Base-by-base conservation (phyloP, 768 basidiomycete species). In the Suillus placidus region DNA sequence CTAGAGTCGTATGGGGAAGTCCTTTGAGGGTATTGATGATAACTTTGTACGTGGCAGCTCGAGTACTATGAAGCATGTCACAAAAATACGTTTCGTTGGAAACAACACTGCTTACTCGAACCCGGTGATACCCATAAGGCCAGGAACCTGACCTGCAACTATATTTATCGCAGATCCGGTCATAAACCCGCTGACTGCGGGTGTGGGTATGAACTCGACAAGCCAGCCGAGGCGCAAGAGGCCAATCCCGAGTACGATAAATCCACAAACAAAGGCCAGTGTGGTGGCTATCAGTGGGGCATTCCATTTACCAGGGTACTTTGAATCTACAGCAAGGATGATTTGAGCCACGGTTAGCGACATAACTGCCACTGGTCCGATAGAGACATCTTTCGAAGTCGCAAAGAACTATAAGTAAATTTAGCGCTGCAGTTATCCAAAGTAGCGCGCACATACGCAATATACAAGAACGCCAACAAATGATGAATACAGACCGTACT, bases 311-410 rank as follows among this genome's bases (percentile, higher is more conserved):
- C 78, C 79, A 1, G 86, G 89, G 70, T 88, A 79, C 12, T 75
- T 71, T 0, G 80, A 71, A 52, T 90, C 72, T 61, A 97, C 87
- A 42, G 84, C 77, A 16, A 83, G 80, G 73, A 98, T 92, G 68
- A 98, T 88, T 74, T 93, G 88, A 9, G 93, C 85, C 20, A 89
- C 87, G 23, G 92, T 91, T 60, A 97, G 84, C 2, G 94, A 96
- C 95, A 99, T 97, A 74, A 99, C 97, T 9, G 97, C 97, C 70
- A 99, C 97, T 2, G 97, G 97, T 60, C 97, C 97, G 70, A 99
- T 99, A n/a, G 95, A 96, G 49, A 99, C 93, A 82, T 99, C 97
- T 78, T 98, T 98, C 35, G 94, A 94, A 0, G 97, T 99, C 30
- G 95, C 97, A 73, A 99, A 98, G 80, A 97, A 86, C 91, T 94